Base-by-base conservation (phyloP, 371 early-diverging fungal genomes). In the Chytridium lagenaria region DNA sequence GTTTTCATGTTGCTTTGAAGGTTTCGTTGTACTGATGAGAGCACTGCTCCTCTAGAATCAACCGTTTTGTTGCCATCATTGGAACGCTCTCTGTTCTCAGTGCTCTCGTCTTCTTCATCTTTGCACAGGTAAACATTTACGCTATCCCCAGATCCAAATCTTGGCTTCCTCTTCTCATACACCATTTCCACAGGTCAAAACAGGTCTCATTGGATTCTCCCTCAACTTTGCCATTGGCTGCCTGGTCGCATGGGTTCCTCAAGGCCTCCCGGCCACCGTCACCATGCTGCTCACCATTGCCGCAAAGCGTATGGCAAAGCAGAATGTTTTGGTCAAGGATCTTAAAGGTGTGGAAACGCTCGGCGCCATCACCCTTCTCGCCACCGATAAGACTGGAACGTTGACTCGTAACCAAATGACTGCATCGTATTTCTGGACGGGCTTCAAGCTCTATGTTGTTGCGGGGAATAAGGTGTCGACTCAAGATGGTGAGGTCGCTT, bases 371-470 rank as follows among this genome's bases (percentile, higher is more conserved):
- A 97, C 98, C 23, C 83, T 95, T 16, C 84, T 98, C 66, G 96
- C 95, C 40, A 96, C 96, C 0, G 97, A 97, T 79, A 98, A 98
- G 83, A 96, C 97, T 0, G 97, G 98, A 69, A 97, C 98, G 40
- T 81, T 98, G 71, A 96, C 97, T 28, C 89, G 94, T 65, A 98
- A 96, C 83, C 94, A 94, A 79, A 97, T 98, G 96, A 94, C 93
- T 0, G 95, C 94, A 0, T 90, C 94, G 71, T 91, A 91, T 79
- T 73, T 96, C 34, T 98, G 97, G 97, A 81, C 92, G 44, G 88
- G 90, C 40, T 78, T 86, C 33, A 81, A 83, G 61, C 71, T 92
- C 77, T 91, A 70, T 57, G 67, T 40, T 59, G 86, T 92, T 72
- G 85, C 88, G 39, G 77, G 77, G 7, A 73, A 79, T 31, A 78